Base-by-base conservation (phyloP, 2,329 filamentous ascomycete genomes). In the Albifimbria verrucaria region DNA sequence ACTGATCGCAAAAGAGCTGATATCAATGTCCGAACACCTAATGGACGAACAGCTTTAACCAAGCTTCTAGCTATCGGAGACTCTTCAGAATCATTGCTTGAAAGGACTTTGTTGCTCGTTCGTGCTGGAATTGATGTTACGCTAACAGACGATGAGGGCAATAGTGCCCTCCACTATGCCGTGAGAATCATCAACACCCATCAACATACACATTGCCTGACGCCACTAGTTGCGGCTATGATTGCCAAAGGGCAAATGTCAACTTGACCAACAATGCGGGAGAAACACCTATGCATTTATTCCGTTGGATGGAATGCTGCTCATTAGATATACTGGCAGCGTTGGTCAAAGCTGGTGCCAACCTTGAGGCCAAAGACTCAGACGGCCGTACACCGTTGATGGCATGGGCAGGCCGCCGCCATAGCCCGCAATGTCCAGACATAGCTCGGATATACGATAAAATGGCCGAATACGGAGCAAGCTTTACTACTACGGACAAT, bases 121-220 rank as follows among this genome's bases (percentile, higher is more conserved):
- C n/a, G n/a, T n/a, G n/a, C n/a, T n/a, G n/a, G n/a, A n/a, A n/a
- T n/a, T n/a, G 57, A 65, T 22, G 18, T 55, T 1, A 49, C 54
- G 10, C 51, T 52, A 6, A 53, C 53, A 22, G 59, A 68, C 46
- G 41, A 52, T 5, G 17, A 51, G 1, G 62, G 62, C 15, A 58
- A 59, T 20, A 67, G 61, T 4, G 25, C 54, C 7, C 52, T 61
- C 2, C 57, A 62, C 25, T 49, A 44, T 24, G 43, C 22, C 21
- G 43, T 21, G 18, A 21, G 39, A 6, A 45, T 49, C 18, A 17
- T 32, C 2, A 32, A 22, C 15, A 32, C 49, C 43, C 15, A 21
- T 10, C 10, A 21, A 21, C 18, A 6, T 11, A 12, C 10, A 43
- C 41, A 20, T 43, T 43, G 15, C 41, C 21, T 12, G 41, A 43